A percentile compares a stretch with the other conserved stretches of the same genome.
Evolutionary conservation across 2,329 filamentous ascomycete genomes (phyloP).

Genomic region (Dothideomycetes sp.): DNA sequence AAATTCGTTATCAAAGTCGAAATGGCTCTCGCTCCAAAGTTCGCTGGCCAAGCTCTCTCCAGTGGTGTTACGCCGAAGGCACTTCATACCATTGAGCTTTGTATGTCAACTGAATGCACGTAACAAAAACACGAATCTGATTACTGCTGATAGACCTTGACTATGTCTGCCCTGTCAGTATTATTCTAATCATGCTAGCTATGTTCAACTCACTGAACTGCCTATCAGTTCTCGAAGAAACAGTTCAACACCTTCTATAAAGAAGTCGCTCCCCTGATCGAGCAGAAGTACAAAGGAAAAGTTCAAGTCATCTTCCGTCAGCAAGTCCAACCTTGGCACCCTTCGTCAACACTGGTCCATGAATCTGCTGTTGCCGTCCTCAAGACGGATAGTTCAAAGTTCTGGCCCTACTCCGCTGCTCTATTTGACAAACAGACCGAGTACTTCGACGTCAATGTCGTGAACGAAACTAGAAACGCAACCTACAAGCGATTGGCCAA

Average conservation of each 20-base stretch:
- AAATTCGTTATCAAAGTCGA: background rate
- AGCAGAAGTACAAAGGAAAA: slow-evolving; percentile 48
- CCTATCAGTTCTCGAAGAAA: slow-evolving; percentile 51
- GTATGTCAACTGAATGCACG: too few relatives aligned
- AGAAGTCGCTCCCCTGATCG: slow-evolving; percentile 56
- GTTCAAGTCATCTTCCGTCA: slow-evolving; percentile 78
- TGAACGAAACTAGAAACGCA: slow-evolving; percentile 72
- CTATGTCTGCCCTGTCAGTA: slow-evolving; percentile 70
- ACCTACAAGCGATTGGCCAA: slow-evolving; percentile 74
- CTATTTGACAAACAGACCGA: slow-evolving; percentile 62
- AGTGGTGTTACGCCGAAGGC: slow-evolving; percentile 34
- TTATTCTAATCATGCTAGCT: too few relatives aligned
- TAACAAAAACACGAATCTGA: background rate
- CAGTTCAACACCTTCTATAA: slow-evolving; percentile 66
- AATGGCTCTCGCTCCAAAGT: slow-evolving; percentile 72
- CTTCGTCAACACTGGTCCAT: slow-evolving; percentile 59
- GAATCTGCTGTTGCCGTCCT: slow-evolving; percentile 80
- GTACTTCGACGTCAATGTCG: slow-evolving; percentile 78
- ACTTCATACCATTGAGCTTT: slow-evolving; percentile 46
- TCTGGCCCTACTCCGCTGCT: slow-evolving; percentile 67
- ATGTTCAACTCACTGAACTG: too few relatives aligned
- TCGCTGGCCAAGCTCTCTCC: slow-evolving; percentile 63
- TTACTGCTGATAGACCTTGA: slow-evolving; percentile 61
- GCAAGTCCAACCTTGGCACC: slow-evolving; percentile 93
- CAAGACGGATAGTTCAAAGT: slow-evolving; percentile 57